These are phyloP conservation scores for Tolypocladium pustulatum DNA, from an alignment of 2,329 filamentous ascomycete species.

Conservation along the genomic window DNA sequence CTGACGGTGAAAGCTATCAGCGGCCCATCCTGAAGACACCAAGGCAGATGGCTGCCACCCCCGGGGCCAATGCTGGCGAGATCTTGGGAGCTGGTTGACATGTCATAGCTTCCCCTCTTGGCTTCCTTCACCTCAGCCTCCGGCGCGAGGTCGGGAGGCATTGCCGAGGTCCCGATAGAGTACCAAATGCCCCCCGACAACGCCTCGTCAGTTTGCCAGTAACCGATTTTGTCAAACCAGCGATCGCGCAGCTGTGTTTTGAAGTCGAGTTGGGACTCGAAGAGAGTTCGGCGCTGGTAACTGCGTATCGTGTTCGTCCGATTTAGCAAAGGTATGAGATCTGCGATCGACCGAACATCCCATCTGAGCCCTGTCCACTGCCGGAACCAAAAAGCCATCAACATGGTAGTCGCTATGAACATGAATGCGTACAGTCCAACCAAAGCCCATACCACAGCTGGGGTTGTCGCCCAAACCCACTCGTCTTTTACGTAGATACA, in stretches of 20 bases:
- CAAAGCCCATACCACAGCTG: conserved; percentile 68
- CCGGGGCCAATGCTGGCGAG: conserved; percentile 14
- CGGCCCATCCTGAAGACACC: conserved; percentile 58
- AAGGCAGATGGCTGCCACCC: conserved; percentile 58
- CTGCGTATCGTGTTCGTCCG: conserved; percentile 68
- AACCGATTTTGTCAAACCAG: conserved; percentile 65
- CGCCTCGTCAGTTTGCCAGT: conserved; percentile 64
- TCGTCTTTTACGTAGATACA: conserved; percentile 42
- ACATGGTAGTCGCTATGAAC: conserved; percentile 36
- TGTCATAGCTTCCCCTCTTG: conserved; percentile 18
- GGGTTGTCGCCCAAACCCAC: conserved; percentile 75
- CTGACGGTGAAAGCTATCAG: conserved; percentile 57
- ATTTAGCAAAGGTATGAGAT: conserved; percentile 67
- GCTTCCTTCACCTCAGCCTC: conserved; percentile 12
- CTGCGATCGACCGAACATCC: conserved; percentile 75
- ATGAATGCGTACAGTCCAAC: conserved; percentile 64
- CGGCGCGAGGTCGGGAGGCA: conserved; percentile 11
- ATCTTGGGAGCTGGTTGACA: conserved; percentile 19
- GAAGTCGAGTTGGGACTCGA: conserved; percentile 40
- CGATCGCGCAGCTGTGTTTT: conserved; percentile 40
- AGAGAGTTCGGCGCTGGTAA: conserved; percentile 57
- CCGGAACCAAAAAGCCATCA: conserved; percentile 55
- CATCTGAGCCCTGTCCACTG: conserved; percentile 68
- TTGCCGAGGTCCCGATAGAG: conserved; percentile 50
- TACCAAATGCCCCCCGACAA: conserved; percentile 63